Evolutionary conservation across 2,329 filamentous ascomycete genomes (phyloP), one percentile per base, ranked within the genome.

Genomic region (Colletotrichum salicis): DNA sequence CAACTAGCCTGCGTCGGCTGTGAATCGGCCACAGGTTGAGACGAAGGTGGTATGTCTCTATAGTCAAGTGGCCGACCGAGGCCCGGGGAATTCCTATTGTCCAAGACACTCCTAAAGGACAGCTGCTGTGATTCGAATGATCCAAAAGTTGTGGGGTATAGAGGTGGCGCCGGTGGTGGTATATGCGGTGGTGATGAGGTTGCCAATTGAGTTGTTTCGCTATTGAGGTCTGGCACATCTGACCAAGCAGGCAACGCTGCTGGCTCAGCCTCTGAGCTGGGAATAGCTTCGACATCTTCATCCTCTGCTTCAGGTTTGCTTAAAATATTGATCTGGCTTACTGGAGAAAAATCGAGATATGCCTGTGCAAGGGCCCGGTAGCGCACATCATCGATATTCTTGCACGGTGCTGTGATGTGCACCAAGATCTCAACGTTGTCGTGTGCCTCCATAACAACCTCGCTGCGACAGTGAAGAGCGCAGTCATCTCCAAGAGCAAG

Each of bases 331-430:
- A 73, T 76, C 24, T 72, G 71, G 13, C 65, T 60, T 6, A 73
- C 73, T 11, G 84, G 81, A 51, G 81, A 74, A 68, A 88, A 90
- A 52, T 82, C 77, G n/a, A 87, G 78, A 73, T 90, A 90, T 2
- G 86, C 85, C 27, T 81, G 76, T 5, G 87, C 87, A 27, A 89
- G 79, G n/a, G 80, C 78, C 41, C 87, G 81, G 73, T 89, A 90
- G 15, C 76, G 75, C 22, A 76, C 78, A 78, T 90, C 88, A 74
- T 89, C 86, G 12, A 76, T 75, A 27, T 82, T 80, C 51, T 78
- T 83, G 75, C 86, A 85, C 7, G 87, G 86, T 35, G 88, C 88
- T 12, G 85, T 79, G 67, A 88, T 84, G 77, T 90, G 88, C 62
- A 89, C 84, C 56, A 90, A 82, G 56, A 90, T 87, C 79, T 90